A percentile compares a stretch with the other conserved stretches of the same genome.
Conservation (phyloP, 2,329 filamentous ascomycete species). For the Aspergillus hiratsukae region DNA sequence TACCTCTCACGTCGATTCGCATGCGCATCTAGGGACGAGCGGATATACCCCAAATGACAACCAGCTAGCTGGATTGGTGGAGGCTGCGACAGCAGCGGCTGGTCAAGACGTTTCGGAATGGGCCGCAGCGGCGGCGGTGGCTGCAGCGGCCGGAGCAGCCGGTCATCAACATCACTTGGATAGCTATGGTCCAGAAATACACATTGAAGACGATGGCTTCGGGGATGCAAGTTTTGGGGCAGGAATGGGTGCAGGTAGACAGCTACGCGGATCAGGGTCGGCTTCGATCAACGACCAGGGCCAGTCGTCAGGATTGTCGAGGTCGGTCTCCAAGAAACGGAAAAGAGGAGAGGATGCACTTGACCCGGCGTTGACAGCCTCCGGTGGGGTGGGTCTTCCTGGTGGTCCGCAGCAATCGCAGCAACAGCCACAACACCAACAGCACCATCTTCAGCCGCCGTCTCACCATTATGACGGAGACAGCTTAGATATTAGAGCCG, state of each 20-base stretch:
- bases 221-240: conserved; percentile 30
- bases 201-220: conserved; percentile 39
- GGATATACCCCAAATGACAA: conserved; percentile 37
- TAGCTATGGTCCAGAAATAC: conserved; percentile 35
- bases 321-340: conserved; percentile 36
- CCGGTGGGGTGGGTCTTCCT: conserved; percentile 20
- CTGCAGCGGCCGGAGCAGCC: conserved; percentile 46
- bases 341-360: conserved; percentile 38
- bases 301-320: conserved; percentile 27
- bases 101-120: conserved; percentile 36
- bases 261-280: conserved; percentile 23
- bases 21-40: conserved; percentile 21
- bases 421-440: conserved; percentile 20
- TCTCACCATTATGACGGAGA: conserved; percentile 27
- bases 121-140: conserved; percentile 45
- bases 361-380: conserved; percentile 32
- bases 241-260: conserved; percentile 23
- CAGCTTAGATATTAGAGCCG: conserved; percentile 33
- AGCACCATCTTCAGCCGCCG: conserved; percentile 22
- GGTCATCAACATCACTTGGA: conserved; percentile 37
- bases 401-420: conserved; percentile 22
- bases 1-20: conserved; percentile 28
- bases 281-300: conserved; percentile 22
- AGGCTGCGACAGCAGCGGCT: conserved; percentile 44
- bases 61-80: conserved; percentile 43